Conservation (phyloP, 768 basidiomycete genomes). For the Pleurotus tuber-regium region DNA sequence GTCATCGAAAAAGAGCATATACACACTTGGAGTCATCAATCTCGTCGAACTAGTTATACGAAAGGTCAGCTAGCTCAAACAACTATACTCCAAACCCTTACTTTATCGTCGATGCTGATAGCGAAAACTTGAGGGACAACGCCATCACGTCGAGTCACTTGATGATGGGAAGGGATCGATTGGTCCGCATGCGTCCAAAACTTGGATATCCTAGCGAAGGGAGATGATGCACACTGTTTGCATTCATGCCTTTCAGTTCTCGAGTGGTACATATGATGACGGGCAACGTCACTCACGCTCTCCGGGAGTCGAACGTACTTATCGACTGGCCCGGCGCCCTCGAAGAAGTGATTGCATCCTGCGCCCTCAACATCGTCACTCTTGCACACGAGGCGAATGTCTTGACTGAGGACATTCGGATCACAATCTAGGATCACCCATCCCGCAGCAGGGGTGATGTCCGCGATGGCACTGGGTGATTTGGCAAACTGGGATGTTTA, state of each 20-base stretch:
- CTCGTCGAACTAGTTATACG: not conserved
- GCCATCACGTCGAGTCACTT: conserved; percentile 24
- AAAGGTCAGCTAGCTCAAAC: too few relatives aligned
- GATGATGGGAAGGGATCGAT: conserved; percentile 28
- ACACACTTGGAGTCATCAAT: not conserved
- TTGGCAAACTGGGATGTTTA: not conserved
- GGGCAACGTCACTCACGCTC: conserved; percentile 31
- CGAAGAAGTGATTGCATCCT: conserved; percentile 39
- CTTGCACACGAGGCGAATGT: conserved; percentile 6
- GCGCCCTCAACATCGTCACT: conserved; percentile 21
- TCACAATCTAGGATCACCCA: conserved; percentile 7
- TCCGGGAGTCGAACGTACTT: conserved; percentile 55
- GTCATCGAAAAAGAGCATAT: not conserved
- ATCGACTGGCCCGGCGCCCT: conserved; percentile 36
- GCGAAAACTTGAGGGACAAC: conserved; percentile 26
- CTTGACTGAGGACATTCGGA: conserved; percentile 2
- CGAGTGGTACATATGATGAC: not conserved
- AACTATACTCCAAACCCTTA: not conserved
- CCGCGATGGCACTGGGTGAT: conserved; percentile 3
- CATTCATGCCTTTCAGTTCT: not conserved
- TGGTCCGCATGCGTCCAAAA: conserved; percentile 42
- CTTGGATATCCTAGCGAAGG: conserved; percentile 40
- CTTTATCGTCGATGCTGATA: conserved; percentile 29
- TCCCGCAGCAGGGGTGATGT: conserved; percentile 6
- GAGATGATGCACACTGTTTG: conserved; percentile 34